phyloP scores from a whole-genome alignment of 495 filamentous ascomycete species.

The Penicillium atrosanguineum region DNA sequence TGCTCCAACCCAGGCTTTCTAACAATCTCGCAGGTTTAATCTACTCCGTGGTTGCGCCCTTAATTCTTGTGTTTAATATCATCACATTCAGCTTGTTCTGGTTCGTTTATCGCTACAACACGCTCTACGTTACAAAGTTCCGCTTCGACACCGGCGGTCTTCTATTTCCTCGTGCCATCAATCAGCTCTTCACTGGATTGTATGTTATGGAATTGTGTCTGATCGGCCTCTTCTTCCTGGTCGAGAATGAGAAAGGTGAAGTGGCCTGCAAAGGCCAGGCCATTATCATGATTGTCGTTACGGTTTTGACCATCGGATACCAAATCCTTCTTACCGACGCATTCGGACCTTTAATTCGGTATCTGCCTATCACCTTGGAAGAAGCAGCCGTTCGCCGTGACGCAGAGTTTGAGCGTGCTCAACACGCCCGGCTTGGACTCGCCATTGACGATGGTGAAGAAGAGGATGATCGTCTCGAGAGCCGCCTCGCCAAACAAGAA shows the following conservation, averaged over 20 bases:
- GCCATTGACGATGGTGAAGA: conserved; percentile 38
- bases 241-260: conserved; percentile 55
- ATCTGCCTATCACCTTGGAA: conserved; percentile 92
- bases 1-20: not conserved
- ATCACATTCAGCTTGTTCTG: conserved; percentile 93
- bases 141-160: conserved; percentile 89
- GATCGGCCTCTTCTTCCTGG: conserved; percentile 88
- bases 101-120: conserved; percentile 95
- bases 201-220: conserved; percentile 94
- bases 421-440: conserved; percentile 56
- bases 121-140: conserved; percentile 92
- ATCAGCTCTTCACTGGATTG: conserved; percentile 91
- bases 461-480: conserved; percentile 39
- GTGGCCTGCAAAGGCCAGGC: conserved; percentile 75
- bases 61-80: conserved; percentile 91
- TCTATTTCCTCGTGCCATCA: conserved; percentile 89
- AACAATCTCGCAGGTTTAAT: conserved; percentile 58
- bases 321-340: conserved; percentile 81
- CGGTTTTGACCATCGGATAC: conserved; percentile 70
- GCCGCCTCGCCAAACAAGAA: conserved; percentile 44
- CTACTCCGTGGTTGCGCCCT: conserved; percentile 84
- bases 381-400: conserved; percentile 90
- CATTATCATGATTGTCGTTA: conserved; percentile 81
- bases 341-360: conserved; percentile 82
- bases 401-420: conserved; percentile 78